Base-by-base conservation (phyloP, 2,329 filamentous ascomycete species). In the Chalaropsis thielavioides region DNA sequence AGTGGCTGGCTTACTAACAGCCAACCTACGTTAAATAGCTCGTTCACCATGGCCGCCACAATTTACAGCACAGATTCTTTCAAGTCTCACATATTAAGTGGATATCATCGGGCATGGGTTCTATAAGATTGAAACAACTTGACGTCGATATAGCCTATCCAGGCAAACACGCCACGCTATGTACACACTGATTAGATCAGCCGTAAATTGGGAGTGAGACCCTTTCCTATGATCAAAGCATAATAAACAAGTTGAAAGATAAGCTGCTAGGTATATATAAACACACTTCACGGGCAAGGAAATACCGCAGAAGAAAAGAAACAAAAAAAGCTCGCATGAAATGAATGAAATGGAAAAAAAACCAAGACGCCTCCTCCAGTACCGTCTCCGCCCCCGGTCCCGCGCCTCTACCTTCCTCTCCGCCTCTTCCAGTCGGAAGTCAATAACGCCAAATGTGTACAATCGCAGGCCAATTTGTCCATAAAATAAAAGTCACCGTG, bases 221-320 rank as follows among this genome's bases (percentile, higher is more conserved):
- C 7, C 54, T n/a, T 58, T 58, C 54, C 31, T 19, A 5, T 19
- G 54, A 58, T n/a, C 54, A 61, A 22, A 61, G 58, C 17, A 49
- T 31, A 8, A 62, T 24, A 17, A 58, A 35, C 13, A 46, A 19
- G 24, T 62, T 43, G 38, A n/a, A 46, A 41, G 43, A 64, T 43
- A 58, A 49, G 38, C 27, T 56, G 51, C 49, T 41, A 58, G 49
- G 46, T 49, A 64, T 58, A 64, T 56, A 58, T 43, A 49, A 56
- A 64, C 17, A 58, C 62, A 58, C 49, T 56, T 40, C 35, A 56
- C 31, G 40, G 31, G 43, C n/a, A 58, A 38, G 27, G n/a, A 38
- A 35, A 31, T n/a, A 58, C 31, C 58, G 51, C 13, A 46, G 40
- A 27, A 58, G 38, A 11, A 64, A 22, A 64, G n/a, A 58, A 60